A percentile compares a stretch with the other conserved stretches of the same genome.
Conservation (phyloP, 768 basidiomycete species). For the Daedalea quercina region DNA sequence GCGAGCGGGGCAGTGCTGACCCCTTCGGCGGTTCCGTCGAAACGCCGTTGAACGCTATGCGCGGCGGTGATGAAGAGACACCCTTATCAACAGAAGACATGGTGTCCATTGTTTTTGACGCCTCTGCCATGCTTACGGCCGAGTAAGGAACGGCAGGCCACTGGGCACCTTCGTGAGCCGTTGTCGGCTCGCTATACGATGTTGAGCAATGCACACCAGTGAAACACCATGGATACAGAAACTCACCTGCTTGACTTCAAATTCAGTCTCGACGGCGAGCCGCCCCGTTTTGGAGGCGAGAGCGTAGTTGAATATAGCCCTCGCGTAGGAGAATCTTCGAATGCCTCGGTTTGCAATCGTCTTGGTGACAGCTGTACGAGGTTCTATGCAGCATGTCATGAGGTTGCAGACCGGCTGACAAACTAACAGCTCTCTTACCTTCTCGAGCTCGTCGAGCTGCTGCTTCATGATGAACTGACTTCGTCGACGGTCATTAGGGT, state of each 20-base stretch:
- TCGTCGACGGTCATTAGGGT: slow-evolving; percentile 66
- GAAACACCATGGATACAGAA: background rate
- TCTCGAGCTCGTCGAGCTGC: slow-evolving; percentile 75
- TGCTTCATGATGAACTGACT: slow-evolving; percentile 73
- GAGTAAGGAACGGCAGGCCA: slow-evolving; percentile 44
- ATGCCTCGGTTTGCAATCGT: slow-evolving; percentile 15
- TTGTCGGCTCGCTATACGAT: slow-evolving; percentile 7
- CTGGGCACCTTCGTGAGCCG: slow-evolving; percentile 9
- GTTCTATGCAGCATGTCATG: slow-evolving; percentile 4
- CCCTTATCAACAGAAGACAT: slow-evolving; percentile 15
- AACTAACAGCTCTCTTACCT: slow-evolving; percentile 35
- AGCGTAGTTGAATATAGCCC: slow-evolving; percentile 8
- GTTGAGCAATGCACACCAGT: background rate
- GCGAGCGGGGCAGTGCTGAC: slow-evolving; percentile 22
- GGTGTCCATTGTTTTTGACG: background rate
- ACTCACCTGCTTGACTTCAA: background rate
- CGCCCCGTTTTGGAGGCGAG: slow-evolving; percentile 9
- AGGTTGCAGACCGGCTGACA: background rate
- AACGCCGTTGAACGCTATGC: slow-evolving; percentile 61
- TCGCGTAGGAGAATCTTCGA: slow-evolving; percentile 10
- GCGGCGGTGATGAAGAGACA: slow-evolving; percentile 46
- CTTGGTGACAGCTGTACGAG: slow-evolving; percentile 22
- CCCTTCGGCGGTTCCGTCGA: slow-evolving; percentile 50
- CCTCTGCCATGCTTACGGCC: slow-evolving; percentile 20
- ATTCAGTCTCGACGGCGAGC: background rate